Evolutionary conservation across 176 grass and related monocot genomes (phyloP), one percentile per base, ranked within the genome.

Genomic region (Oryza nivara): DNA sequence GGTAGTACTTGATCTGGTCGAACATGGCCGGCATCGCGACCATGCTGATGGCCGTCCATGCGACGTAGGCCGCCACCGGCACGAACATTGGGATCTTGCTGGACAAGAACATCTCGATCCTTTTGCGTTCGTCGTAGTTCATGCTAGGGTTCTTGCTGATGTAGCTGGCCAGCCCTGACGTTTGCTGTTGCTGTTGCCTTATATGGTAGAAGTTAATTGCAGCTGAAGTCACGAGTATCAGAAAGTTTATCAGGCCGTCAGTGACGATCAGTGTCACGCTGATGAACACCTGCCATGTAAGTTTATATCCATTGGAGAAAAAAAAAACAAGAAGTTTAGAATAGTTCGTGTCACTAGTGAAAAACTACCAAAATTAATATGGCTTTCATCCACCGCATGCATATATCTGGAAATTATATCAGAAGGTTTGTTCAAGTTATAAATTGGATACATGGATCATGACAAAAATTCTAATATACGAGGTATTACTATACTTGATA

Each of bases 51-150:
- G n/a, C 2, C 9, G 40, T 80, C 0, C 73, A 47, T 20, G 22
- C 0, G 20, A 88, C 54, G 15, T 89, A 94, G 64, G 67, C 86
- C 0, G 14, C 56, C 1, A 80, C 26, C 20, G 83, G 80, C 16
- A 43, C 5, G 1, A 23, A 7, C 13, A 11, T 3, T 7, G 86
- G 88, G 28, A 91, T 73, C 20, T 20, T 32, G 11, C 78, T 73
- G 4, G 72, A 38, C 14, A 97, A 36, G 68, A 90, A 89, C 19
- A 82, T 7, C 9, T 86, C 80, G 11, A 83, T 77, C 81, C 94
- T 81, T n/a, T 84, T 88, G 14, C 84, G 87, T 11, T 97, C 94
- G 11, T 97, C 94, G 12, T 89, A 97, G 65, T 70, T 92, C 12
- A 90, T 75, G 80, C 75, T 87, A 1, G 89, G 90, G n/a, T 86